Evolutionary conservation across 1,284 basidiomycete genomes (phyloP), one percentile per base, ranked within the genome.

Genomic region (Naganishia sp.): DNA sequence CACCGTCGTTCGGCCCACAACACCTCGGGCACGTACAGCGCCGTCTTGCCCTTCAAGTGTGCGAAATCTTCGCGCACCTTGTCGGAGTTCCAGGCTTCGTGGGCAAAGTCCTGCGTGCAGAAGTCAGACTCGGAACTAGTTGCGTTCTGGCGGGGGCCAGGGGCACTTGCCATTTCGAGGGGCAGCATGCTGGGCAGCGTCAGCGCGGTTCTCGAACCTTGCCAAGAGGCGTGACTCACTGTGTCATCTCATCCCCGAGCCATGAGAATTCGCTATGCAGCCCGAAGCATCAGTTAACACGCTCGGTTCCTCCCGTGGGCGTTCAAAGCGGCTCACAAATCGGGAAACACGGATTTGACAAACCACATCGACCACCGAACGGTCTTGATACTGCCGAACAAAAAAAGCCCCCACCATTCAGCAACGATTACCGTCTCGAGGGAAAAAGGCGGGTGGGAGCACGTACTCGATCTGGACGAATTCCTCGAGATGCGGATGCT

Each of bases 241-340:
- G 86, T 60, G 90, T 86, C 90, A 95, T 94, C 80, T 96, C 94
- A 74, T 92, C 89, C 2, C 86, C 88, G 9, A 98, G 84, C 95
- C 94, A 98, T 0, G 89, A 89, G 74, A 98, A 94, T 77, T 96
- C 94, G 73, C 96, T 96, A 45, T 90, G 86, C 88, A 89, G 75
- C 21, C 10, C 39, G 4, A 13, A 25, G 7, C 35, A 10, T 39
- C 35, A 39, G 47, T 9, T 13, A 23, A 31, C 25, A 28, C 43
- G 35, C 35, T 9, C 35, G 7, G 3, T 10, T 39, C 35, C 35
- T 18, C 10, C 10, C 42, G 17, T 21, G 17, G 25, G 11, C 4
- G 2, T 41, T 32, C 6, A 17, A n/a, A 23, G 7, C 42, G 18
- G 32, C 62, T 65, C 35, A 65, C 63, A 80, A 81, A 46, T 80